These are phyloP conservation scores for Moniliella sp. DNA, from an alignment of 1,284 basidiomycete genomes.

Conservation along the genomic window DNA sequence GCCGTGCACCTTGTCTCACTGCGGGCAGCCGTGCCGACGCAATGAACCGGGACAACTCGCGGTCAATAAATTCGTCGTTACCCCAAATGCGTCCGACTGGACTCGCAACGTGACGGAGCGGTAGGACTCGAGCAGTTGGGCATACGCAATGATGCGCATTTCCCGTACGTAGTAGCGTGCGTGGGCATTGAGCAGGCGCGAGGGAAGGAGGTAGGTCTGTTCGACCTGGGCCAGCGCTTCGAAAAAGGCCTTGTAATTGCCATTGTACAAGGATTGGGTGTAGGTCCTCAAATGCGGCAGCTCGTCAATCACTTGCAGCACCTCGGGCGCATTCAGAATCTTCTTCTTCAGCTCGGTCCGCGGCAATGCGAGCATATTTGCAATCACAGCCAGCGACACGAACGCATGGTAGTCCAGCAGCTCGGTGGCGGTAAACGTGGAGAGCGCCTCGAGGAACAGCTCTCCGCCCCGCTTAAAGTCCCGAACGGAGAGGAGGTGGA, in stretches of 20 bases:
- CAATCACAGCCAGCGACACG: slow-evolving; percentile 62
- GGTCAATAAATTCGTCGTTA: slow-evolving; percentile 68
- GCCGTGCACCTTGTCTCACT: slow-evolving; percentile 74
- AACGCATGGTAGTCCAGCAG: slow-evolving; percentile 76
- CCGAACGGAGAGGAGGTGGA: slow-evolving; percentile 65
- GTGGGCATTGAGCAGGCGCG: slow-evolving; percentile 63
- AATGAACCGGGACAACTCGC: slow-evolving; percentile 78
- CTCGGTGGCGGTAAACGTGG: slow-evolving; percentile 81
- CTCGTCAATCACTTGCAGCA: slow-evolving; percentile 15
- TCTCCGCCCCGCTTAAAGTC: slow-evolving; percentile 41
- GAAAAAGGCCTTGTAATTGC: slow-evolving; percentile 86
- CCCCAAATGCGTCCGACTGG: slow-evolving; percentile 69
- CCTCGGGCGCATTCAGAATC: slow-evolving; percentile 1
- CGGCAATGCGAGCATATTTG: slow-evolving; percentile 54
- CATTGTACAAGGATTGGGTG: slow-evolving; percentile 54
- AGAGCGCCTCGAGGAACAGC: slow-evolving; percentile 67
- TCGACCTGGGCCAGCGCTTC: slow-evolving; percentile 69
- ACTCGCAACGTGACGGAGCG: slow-evolving; percentile 69
- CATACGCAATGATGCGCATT: slow-evolving; percentile 85
- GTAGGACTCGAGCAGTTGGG: slow-evolving; percentile 75
- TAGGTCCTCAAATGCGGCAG: slow-evolving; percentile 39
- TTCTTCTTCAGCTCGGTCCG: slow-evolving; percentile 79
- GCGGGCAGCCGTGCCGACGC: slow-evolving; percentile 64
- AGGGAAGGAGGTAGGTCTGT: slow-evolving; percentile 63
- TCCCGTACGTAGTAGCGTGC: slow-evolving; percentile 77